Conservation (phyloP, 139 green algal genomes). For the Picocystis salinarum region DNA sequence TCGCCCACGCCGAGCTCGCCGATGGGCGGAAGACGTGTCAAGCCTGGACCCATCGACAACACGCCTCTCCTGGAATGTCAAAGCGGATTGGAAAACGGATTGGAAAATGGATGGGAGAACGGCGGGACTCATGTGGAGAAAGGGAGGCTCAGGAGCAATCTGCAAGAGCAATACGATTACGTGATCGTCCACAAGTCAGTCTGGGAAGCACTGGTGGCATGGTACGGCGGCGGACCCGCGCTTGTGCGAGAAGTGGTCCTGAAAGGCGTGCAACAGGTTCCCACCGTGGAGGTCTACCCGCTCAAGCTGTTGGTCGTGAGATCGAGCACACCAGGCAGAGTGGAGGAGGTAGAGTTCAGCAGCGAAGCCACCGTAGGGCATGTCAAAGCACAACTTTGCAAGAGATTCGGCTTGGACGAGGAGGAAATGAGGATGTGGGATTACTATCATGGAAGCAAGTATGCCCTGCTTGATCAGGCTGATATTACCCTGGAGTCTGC, state of each 20-base stretch:
- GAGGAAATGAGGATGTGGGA: slow-evolving; percentile 21
- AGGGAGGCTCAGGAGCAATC: no score
- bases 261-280: no score
- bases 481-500: not conserved
- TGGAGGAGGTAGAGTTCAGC: no score
- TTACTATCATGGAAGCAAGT: slow-evolving; percentile 8
- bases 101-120: no score
- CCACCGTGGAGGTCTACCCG: slow-evolving; percentile 12
- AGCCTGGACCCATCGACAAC: slow-evolving; percentile 20
- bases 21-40: no score
- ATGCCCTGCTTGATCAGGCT: not conserved
- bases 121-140: no score
- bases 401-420: slow-evolving; percentile 15
- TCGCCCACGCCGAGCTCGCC: no score
- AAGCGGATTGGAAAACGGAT: no score
- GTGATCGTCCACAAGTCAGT: slow-evolving; percentile 11
- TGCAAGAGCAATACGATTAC: slow-evolving; percentile 23
- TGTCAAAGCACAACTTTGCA: slow-evolving; percentile 28
- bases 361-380: slow-evolving; percentile 22
- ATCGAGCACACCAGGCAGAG: no score
- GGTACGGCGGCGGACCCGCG: slow-evolving; percentile 27
- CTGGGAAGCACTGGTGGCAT: slow-evolving; percentile 29
- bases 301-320: slow-evolving; percentile 16
- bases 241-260: slow-evolving; percentile 11
- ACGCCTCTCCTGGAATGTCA: slow-evolving; percentile 16